Percentiles rank a stretch among this genome's conserved stretches.
These are phyloP conservation scores for Candida sanyaensis DNA, from an alignment of 1,139 yeast species.

Conservation along the genomic window DNA sequence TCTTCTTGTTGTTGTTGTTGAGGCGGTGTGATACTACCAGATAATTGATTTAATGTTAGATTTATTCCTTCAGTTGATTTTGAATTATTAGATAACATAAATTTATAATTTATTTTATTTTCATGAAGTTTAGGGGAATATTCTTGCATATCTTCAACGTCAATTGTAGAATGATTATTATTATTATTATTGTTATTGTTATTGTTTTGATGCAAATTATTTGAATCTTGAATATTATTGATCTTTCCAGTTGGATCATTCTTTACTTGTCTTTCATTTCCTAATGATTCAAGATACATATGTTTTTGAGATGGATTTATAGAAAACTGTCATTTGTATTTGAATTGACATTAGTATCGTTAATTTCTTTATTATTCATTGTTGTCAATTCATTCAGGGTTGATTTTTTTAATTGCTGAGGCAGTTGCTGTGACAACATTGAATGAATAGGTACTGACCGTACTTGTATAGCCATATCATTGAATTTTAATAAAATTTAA, in stretches of 20 bases:
- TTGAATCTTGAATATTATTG: too few relatives aligned
- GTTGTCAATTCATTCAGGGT: conserved; percentile 1
- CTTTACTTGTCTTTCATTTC: not conserved
- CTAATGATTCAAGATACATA: not conserved
- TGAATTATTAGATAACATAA: not conserved
- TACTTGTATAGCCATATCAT: conserved; percentile 2
- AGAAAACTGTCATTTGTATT: not conserved
- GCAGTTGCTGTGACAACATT: conserved; percentile 3
- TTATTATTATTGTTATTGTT: too few relatives aligned
- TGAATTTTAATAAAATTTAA: not conserved
- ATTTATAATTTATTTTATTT: not conserved
- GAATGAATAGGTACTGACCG: not conserved
- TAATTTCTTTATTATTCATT: not conserved
- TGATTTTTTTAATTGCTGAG: not conserved
- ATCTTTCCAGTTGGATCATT: not conserved
- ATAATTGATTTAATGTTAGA: not conserved
- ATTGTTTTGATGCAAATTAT: not conserved
- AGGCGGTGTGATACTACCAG: not conserved
- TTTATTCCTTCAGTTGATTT: not conserved
- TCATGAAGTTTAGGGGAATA: not conserved
- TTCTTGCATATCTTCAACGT: not conserved
- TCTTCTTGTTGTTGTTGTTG: not conserved
- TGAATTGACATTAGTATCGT: not conserved
- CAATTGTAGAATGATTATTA: not conserved
- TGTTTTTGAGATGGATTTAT: not conserved